phyloP scores from a whole-genome alignment of 768 basidiomycete genomes.

The Phanerochaete carnosa region DNA sequence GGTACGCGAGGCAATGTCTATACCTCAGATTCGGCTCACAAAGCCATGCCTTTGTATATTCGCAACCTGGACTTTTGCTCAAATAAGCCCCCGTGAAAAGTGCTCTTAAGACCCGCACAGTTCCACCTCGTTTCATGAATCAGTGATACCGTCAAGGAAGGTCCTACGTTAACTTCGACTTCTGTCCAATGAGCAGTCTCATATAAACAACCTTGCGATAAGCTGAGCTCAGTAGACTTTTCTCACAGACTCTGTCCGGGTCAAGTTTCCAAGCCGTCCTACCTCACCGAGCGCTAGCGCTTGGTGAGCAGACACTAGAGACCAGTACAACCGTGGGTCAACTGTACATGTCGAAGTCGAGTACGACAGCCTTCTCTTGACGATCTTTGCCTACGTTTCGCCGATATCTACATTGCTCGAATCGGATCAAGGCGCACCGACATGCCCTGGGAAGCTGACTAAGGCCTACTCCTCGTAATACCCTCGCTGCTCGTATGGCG shows the following conservation, averaged over 20 bases:
- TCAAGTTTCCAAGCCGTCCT: neutral
- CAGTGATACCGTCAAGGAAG: neutral
- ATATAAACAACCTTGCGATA: neutral
- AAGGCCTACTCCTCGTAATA: neutral
- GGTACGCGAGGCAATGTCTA: no score
- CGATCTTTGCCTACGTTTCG: constrained; percentile 7
- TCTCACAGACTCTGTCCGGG: neutral
- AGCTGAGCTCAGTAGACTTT: neutral
- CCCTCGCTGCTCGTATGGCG: constrained; percentile 5
- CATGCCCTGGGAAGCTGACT: neutral
- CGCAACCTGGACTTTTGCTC: no score
- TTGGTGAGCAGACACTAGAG: neutral
- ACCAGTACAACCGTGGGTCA: neutral
- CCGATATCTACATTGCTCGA: constrained; percentile 14
- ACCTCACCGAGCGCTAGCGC: neutral
- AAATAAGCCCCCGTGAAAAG: no score
- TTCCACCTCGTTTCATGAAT: neutral
- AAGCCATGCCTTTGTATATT: no score
- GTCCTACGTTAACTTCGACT: neutral
- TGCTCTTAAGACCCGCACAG: neutral
- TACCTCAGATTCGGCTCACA: no score
- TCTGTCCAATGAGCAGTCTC: neutral
- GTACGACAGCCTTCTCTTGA: neutral
- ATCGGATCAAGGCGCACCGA: constrained; percentile 7
- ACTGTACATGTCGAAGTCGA: neutral